Percentiles rank a stretch among this genome's conserved stretches.
phyloP scores from a whole-genome alignment of 495 filamentous ascomycete genomes.

The Trichoderma virens region DNA sequence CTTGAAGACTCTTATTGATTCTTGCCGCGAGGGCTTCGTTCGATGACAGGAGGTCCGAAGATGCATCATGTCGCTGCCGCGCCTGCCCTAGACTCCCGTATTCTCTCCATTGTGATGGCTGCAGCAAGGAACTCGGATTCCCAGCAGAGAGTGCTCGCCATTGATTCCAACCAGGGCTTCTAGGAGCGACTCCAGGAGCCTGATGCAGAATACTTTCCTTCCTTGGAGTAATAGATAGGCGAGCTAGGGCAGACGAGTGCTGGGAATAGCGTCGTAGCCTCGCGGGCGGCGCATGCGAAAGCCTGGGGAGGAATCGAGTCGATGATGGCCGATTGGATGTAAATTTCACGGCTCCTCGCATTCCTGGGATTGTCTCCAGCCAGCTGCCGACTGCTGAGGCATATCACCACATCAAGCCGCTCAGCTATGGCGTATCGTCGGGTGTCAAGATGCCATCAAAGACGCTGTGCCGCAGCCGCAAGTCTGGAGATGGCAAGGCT shows the following conservation, averaged over 20 bases:
- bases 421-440: background rate
- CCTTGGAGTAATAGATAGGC: background rate
- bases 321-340: background rate
- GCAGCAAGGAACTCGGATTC: background rate
- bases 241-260: slow-evolving; percentile 1
- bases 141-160: background rate
- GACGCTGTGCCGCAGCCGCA: background rate
- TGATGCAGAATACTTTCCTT: background rate
- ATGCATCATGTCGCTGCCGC: background rate
- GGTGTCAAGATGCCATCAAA: background rate
- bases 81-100: slow-evolving; percentile 9
- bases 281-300: background rate
- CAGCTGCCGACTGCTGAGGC: background rate
- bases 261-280: background rate
- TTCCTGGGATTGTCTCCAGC: slow-evolving; percentile 7
- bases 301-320: background rate
- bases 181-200: background rate
- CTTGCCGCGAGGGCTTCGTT: background rate
- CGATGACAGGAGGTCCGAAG: background rate
- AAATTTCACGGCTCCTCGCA: background rate
- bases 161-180: background rate
- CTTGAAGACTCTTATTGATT: background rate
- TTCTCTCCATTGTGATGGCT: background rate
- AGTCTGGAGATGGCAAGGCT: background rate
- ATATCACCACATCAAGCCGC: background rate